Evolutionary conservation across 805 yeast genomes (phyloP).

Genomic region (Myxozyma nipponensis): DNA sequence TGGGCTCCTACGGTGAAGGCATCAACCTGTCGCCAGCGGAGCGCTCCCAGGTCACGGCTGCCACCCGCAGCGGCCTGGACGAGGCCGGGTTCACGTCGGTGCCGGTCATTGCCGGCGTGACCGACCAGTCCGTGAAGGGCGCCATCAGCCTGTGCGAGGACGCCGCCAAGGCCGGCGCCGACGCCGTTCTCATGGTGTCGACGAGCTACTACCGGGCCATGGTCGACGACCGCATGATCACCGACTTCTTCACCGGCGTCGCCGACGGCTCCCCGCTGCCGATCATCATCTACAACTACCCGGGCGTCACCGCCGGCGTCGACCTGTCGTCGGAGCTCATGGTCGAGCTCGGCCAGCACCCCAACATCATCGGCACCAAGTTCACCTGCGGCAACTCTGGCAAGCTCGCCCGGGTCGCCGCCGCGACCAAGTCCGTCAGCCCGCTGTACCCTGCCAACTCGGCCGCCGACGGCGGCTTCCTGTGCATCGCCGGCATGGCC

Average conservation of each 20-base stretch:
- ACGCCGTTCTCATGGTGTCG: constrained; percentile 39
- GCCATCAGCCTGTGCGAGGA: constrained; percentile 38
- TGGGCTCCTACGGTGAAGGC: constrained; percentile 57
- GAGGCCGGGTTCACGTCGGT: constrained; percentile 41
- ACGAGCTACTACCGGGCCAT: constrained; percentile 48
- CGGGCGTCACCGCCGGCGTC: constrained; percentile 46
- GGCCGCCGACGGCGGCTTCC: constrained; percentile 41
- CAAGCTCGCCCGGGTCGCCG: constrained; percentile 42
- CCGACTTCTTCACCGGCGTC: constrained; percentile 44
- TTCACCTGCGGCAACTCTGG: constrained; percentile 43
- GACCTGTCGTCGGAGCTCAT: constrained; percentile 42
- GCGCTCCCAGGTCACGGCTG: constrained; percentile 35
- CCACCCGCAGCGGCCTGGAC: constrained; percentile 37
- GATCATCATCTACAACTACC: constrained; percentile 46
- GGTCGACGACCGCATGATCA: constrained; percentile 45
- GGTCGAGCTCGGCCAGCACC: constrained; percentile 39
- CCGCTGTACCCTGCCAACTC: constrained; percentile 41
- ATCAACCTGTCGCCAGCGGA: constrained; percentile 48
- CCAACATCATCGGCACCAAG: constrained; percentile 50
- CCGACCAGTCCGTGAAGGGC: constrained; percentile 46
- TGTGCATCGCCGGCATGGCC: constrained; percentile 51
- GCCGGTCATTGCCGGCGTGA: constrained; percentile 49
- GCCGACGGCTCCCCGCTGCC: constrained; percentile 46
- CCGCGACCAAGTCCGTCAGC: constrained; percentile 32
- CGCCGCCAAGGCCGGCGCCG: constrained; percentile 35